Percentiles rank a stretch among this genome's conserved stretches.
Evolutionary conservation across 345 rosid species (phyloP).

Genomic region (Erodium maritimum): DNA sequence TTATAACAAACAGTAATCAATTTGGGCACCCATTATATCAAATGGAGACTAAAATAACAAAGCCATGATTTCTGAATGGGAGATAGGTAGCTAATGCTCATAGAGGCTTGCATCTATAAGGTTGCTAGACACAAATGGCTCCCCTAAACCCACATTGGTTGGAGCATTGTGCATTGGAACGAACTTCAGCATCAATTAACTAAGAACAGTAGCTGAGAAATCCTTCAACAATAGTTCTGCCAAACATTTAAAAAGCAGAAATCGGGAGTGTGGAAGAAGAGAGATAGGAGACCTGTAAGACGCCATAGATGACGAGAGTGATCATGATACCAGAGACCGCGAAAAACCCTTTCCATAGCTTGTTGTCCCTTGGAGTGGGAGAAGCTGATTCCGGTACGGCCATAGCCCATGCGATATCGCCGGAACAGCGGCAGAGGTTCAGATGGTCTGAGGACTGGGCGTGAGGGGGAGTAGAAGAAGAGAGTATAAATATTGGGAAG

Average conservation of each 20-base stretch:
- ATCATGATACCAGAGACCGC: slow-evolving; percentile 82
- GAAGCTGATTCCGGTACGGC: not conserved
- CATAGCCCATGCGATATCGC: not conserved
- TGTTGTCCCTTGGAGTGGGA: slow-evolving; percentile 10
- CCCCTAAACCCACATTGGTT: no score
- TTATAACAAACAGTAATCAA: no score
- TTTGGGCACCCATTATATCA: no score
- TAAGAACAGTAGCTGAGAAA: not conserved
- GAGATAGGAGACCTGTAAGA: slow-evolving; percentile 46
- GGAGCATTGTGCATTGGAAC: no score
- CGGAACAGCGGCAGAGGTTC: not conserved
- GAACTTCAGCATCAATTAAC: not conserved
- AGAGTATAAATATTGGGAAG: not conserved
- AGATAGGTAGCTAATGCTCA: no score
- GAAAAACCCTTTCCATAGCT: slow-evolving; percentile 59
- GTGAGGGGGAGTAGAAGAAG: not conserved
- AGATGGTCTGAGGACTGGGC: not conserved
- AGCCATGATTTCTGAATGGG: no score
- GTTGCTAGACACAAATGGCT: no score
- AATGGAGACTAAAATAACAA: no score
- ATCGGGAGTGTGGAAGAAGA: not conserved
- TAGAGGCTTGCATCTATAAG: no score
- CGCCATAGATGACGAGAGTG: slow-evolving; percentile 87
- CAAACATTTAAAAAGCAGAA: not conserved
- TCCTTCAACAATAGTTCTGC: not conserved